phyloP scores from a whole-genome alignment of 2,329 filamentous ascomycete genomes.

The Pseudocercospora vitis region DNA sequence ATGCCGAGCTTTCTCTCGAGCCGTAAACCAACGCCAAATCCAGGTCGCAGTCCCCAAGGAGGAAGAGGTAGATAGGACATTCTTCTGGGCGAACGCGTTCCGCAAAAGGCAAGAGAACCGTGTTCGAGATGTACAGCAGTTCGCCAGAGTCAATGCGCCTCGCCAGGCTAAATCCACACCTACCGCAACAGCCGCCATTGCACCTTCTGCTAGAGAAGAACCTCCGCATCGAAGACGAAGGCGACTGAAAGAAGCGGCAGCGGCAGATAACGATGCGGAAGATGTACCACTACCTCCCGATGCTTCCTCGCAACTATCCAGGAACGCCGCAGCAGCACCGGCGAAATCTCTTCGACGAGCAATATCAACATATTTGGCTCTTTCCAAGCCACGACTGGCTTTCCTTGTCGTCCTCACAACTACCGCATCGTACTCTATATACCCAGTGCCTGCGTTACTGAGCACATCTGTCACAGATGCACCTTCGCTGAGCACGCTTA shows the following conservation, averaged over 20 bases:
- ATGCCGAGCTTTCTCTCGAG: slow-evolving; percentile 24
- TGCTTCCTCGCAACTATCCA: slow-evolving; percentile 61
- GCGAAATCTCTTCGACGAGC: slow-evolving; percentile 62
- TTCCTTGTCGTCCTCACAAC: slow-evolving; percentile 88
- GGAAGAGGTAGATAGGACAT: slow-evolving; percentile 34
- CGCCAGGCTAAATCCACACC: background rate
- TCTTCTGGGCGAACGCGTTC: slow-evolving; percentile 40
- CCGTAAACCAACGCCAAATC: slow-evolving; percentile 23
- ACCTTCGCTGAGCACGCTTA: slow-evolving; percentile 85
- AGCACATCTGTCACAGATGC: slow-evolving; percentile 64
- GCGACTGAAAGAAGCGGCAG: slow-evolving; percentile 35
- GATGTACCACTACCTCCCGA: slow-evolving; percentile 52
- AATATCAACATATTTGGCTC: slow-evolving; percentile 78
- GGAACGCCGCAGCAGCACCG: slow-evolving; percentile 57
- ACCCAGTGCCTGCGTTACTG: slow-evolving; percentile 86
- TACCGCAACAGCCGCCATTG: background rate
- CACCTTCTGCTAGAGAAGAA: slow-evolving; percentile 22
- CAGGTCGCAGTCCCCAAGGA: slow-evolving; percentile 25
- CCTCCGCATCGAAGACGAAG: slow-evolving; percentile 38
- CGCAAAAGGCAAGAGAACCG: slow-evolving; percentile 12
- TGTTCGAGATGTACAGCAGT: background rate
- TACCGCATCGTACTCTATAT: slow-evolving; percentile 87
- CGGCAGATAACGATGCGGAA: slow-evolving; percentile 9
- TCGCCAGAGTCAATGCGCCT: background rate
- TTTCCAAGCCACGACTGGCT: slow-evolving; percentile 92